These are phyloP conservation scores for Monosporascus ibericus DNA, from an alignment of 2,329 filamentous ascomycete species.

Conservation along the genomic window DNA sequence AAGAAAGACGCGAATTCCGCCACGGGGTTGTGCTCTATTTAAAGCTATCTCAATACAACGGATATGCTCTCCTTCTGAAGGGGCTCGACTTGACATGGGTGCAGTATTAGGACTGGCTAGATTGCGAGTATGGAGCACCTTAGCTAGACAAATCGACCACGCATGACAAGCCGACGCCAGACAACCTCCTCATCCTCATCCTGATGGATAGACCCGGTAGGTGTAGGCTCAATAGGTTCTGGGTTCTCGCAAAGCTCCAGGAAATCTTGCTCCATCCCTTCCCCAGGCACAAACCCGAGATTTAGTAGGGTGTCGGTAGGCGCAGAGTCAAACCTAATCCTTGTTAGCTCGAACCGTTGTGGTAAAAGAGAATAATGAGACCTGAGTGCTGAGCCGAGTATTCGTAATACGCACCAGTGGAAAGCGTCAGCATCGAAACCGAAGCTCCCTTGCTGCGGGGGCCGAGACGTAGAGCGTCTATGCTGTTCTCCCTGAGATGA, in stretches of 20 bases:
- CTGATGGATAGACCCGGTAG: slow-evolving; percentile 17
- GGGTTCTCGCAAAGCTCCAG: slow-evolving; percentile 28
- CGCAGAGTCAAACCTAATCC: slow-evolving; percentile 23
- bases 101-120: neutral
- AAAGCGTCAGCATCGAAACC: neutral
- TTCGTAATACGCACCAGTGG: neutral
- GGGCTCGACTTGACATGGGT: neutral
- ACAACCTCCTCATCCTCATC: slow-evolving; percentile 28
- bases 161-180: slow-evolving; percentile 28
- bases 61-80: no score
- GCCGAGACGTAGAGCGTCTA: neutral
- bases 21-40: no score
- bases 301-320: slow-evolving; percentile 26
- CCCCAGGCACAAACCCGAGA: slow-evolving; percentile 26
- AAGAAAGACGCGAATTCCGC: no score
- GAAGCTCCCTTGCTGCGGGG: neutral
- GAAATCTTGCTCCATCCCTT: slow-evolving; percentile 26
- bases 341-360: slow-evolving; percentile 2
- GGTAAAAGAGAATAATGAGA: neutral
- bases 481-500: neutral
- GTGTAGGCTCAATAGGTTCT: slow-evolving; percentile 24
- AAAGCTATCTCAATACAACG: no score
- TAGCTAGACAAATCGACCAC: slow-evolving; percentile 22
- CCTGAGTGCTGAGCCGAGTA: slow-evolving; percentile 7
- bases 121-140: neutral